Evolutionary conservation across 129 eudicot genomes (phyloP).

Genomic region (Chrysanthemum makinoi): DNA sequence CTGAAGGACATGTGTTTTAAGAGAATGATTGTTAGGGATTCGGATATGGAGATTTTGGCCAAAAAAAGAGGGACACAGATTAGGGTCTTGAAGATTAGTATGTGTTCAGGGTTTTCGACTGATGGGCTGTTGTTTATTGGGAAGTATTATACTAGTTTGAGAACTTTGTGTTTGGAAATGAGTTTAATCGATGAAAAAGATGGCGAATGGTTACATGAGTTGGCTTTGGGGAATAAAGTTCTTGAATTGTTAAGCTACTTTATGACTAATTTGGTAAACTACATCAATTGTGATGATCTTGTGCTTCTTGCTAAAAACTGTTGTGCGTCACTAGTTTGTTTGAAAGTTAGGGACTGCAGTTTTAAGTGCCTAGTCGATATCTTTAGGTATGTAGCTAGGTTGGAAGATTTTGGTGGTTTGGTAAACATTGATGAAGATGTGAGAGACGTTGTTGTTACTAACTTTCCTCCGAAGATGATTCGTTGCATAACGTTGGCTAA

Average conservation of each 20-base stretch:
- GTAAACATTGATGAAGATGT: too few species aligned
- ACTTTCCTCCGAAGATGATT: too few species aligned
- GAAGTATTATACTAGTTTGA: neutral
- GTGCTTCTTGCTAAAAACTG: neutral
- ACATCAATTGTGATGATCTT: neutral
- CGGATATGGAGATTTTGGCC: neutral
- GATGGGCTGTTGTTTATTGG: neutral
- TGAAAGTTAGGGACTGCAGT: neutral
- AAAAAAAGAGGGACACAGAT: neutral
- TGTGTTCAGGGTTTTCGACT: neutral
- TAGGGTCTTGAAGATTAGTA: too few species aligned
- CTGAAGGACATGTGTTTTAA: neutral
- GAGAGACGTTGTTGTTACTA: too few species aligned
- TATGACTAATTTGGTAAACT: neutral
- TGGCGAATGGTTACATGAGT: neutral
- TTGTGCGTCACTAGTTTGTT: neutral
- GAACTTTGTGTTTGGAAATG: neutral
- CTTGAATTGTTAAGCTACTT: neutral
- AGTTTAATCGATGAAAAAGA: too few species aligned
- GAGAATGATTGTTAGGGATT: neutral
- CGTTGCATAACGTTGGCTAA: too few species aligned
- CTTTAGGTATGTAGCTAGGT: too few species aligned
- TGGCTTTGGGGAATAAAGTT: neutral
- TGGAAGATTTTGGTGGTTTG: too few species aligned
- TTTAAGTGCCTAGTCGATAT: too few species aligned